Conservation (phyloP, 1,284 basidiomycete species). For the Cutaneotrichosporon cavernicola region DNA sequence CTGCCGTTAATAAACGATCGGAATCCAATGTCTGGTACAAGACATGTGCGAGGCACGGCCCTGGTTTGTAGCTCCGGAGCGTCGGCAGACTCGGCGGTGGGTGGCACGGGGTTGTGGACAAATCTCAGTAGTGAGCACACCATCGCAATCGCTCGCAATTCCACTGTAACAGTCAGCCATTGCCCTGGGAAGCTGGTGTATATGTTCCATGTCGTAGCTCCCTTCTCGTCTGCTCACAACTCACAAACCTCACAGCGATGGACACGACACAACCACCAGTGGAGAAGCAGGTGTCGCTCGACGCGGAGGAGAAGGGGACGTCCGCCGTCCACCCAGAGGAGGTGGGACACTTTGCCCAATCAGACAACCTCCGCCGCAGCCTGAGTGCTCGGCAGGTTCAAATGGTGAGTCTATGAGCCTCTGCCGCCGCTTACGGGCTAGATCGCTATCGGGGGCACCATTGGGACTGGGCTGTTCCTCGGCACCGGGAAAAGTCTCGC, state of each 20-base stretch:
- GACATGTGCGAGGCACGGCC: background rate
- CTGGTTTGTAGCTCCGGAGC: background rate
- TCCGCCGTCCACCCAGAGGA: slow-evolving; percentile 3
- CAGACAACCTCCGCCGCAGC: slow-evolving; percentile 18
- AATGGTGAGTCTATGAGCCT: slow-evolving; percentile 37
- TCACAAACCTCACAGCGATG: background rate
- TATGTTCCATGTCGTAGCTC: background rate
- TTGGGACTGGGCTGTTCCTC: slow-evolving; percentile 17
- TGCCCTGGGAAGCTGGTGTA: background rate
- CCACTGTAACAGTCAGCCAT: background rate
- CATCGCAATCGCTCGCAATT: background rate
- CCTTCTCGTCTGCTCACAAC: background rate
- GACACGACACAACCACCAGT: background rate
- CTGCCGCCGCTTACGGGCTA: slow-evolving; percentile 13
- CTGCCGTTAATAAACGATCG: background rate
- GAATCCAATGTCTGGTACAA: background rate
- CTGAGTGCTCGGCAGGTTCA: slow-evolving; percentile 18
- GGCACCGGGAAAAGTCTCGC: slow-evolving; percentile 20
- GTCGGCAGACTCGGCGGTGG: background rate
- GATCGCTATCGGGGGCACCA: background rate
- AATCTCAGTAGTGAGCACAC: background rate
- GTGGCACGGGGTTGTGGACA: background rate
- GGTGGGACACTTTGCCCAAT: background rate
- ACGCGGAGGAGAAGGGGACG: background rate
- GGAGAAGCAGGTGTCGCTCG: background rate